These are phyloP conservation scores for Penicillium arizonense DNA, from an alignment of 495 filamentous ascomycete species.

Conservation along the genomic window DNA sequence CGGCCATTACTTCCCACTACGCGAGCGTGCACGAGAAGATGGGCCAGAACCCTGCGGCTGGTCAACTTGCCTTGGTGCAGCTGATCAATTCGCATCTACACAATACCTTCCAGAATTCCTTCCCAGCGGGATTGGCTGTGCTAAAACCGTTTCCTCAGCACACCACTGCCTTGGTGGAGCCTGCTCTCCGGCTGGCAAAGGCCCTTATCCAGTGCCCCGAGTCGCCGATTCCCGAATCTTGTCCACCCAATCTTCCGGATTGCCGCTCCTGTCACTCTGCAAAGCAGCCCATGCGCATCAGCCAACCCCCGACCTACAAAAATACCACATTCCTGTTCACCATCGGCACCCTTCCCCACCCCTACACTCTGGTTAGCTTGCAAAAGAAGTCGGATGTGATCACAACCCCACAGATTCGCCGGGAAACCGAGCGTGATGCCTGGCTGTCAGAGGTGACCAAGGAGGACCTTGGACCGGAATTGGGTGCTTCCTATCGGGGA, in stretches of 20 bases:
- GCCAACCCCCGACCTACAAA: conserved; percentile 55
- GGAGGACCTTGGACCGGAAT: conserved; percentile 58
- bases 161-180: conserved; percentile 67
- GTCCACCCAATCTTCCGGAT: conserved; percentile 73
- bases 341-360: conserved; percentile 86
- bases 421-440: conserved; percentile 70
- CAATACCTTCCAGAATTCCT: conserved; percentile 78
- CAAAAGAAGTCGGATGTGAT: conserved; percentile 51
- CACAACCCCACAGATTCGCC: conserved; percentile 67
- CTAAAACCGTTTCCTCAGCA: conserved; percentile 73
- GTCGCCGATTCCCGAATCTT: conserved; percentile 70
- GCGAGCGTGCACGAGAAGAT: conserved; percentile 62
- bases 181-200: conserved; percentile 67
- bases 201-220: conserved; percentile 71
- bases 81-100: conserved; percentile 89
- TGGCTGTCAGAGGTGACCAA: conserved; percentile 78
- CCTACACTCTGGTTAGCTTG: conserved; percentile 74
- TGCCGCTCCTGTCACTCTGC: conserved; percentile 69
- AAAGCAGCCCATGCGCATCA: conserved; percentile 53
- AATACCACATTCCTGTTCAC: conserved; percentile 69
- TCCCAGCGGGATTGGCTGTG: conserved; percentile 70
- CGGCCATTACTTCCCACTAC: conserved; percentile 61
- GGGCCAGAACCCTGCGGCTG: conserved; percentile 48
- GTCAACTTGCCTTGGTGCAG: conserved; percentile 60
- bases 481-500: conserved; percentile 61